Base-by-base conservation (phyloP, 495 filamentous ascomycete species). In the Neurospora africana region DNA sequence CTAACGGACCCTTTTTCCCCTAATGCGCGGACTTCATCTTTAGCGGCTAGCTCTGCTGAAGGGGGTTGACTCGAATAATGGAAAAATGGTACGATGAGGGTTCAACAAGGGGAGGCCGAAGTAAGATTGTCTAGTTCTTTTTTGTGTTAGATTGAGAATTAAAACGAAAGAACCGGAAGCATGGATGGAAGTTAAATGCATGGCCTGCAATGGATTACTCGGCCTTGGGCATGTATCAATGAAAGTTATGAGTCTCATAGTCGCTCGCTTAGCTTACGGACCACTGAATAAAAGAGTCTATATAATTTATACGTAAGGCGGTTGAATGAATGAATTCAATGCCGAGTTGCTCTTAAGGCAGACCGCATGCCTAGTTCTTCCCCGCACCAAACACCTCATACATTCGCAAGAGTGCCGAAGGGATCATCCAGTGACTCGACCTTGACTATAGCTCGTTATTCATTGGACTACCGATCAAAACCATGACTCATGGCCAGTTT, bases 161-260 rank as follows among this genome's bases (percentile, higher is more conserved):
- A 71, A 72, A 61, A 44, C 39, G 70, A 69, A 35, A 44, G 27
- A 1, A 65, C 53, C 27, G 5, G 27, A 65, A 47, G 68, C 40
- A 70, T 75, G 71, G 40, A 58, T 72, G 68, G 71, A 74, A 70
- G 71, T 65, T 35, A 78, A 73, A 80, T 80, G 77, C 77, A 73
- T 71, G 77, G 76, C 77, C 77, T 69, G 71, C 39, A 74, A 75
- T 76, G 75, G 74, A 77, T 77, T 73, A 78, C 72, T 53, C 61
- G 77, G 74, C 76, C 74, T 76, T 77, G 78, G 76, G 77, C 78
- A 80, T 80, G 77, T 80, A 80, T 40, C 70, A 71, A 72, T 67
- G 74, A 79, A 79, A 80, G 73, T 76, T 75, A 76, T 68, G 72
- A 74, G 76, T 76, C 76, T 65, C 71, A 78, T 79, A 80, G 77